phyloP scores from a whole-genome alignment of 2,329 filamentous ascomycete genomes.

The Cucurbitaria berberidis region DNA sequence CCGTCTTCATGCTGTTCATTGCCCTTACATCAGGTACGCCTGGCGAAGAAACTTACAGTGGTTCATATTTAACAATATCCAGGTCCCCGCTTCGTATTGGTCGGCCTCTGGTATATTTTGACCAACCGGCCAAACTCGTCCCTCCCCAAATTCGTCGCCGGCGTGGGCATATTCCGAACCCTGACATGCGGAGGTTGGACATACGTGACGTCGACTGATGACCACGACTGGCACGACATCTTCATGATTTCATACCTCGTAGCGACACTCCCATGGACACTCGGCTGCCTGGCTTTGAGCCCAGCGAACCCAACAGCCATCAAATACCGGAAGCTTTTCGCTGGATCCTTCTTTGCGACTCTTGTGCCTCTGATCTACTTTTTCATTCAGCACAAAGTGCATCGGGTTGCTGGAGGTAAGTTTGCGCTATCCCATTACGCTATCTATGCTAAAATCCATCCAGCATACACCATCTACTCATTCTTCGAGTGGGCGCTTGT shows the following conservation, averaged over 20 bases:
- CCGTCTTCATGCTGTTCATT: conserved; percentile 97
- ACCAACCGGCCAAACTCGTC: conserved; percentile 76
- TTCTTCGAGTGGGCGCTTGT: conserved; percentile 98
- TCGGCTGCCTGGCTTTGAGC: conserved; percentile 86
- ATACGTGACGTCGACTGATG: conserved; percentile 96
- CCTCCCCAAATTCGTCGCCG: conserved; percentile 81
- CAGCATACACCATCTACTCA: conserved; percentile 95
- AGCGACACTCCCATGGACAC: conserved; percentile 91
- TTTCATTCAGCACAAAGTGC: conserved; percentile 98
- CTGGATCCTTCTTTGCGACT: conserved; percentile 84
- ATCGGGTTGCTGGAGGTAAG: conserved; percentile 89
- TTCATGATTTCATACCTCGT: conserved; percentile 99
- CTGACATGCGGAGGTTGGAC: conserved; percentile 97
- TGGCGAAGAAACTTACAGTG: neutral
- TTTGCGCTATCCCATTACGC: conserved; percentile 3
- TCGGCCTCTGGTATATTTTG: conserved; percentile 89
- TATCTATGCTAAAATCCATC: conserved; percentile 26
- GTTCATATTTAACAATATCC: conserved; percentile 14
- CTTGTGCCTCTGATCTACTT: conserved; percentile 92
- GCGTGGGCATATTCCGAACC: conserved; percentile 83
- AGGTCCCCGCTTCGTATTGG: conserved; percentile 90
- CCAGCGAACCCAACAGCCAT: conserved; percentile 82
- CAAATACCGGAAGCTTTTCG: conserved; percentile 87
- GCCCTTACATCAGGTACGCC: conserved; percentile 83
- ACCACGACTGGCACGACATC: conserved; percentile 98